Conservation (phyloP, 2,329 filamentous ascomycete species). For the Microdochium trichocladiopsis region DNA sequence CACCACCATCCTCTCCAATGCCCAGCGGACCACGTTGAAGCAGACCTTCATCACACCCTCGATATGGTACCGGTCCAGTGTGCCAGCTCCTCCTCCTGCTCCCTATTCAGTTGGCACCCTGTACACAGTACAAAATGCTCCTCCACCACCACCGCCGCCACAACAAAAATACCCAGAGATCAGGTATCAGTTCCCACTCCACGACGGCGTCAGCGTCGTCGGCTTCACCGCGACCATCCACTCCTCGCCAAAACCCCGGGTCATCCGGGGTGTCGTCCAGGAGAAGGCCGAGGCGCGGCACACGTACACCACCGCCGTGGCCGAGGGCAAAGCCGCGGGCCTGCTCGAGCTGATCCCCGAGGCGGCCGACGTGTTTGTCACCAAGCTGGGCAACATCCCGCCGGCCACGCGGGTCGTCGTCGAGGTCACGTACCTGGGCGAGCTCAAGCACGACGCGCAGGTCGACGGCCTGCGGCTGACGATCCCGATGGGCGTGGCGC, state of each 20-base stretch:
- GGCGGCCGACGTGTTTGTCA: conserved; percentile 60
- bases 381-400: conserved; percentile 61
- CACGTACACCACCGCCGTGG: conserved; percentile 52
- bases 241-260: conserved; percentile 20
- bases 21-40: conserved; percentile 36
- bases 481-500: conserved; percentile 60
- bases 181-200: conserved; percentile 64
- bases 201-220: conserved; percentile 65
- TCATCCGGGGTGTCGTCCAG: conserved; percentile 59
- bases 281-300: conserved; percentile 54
- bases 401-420: conserved; percentile 48
- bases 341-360: conserved; percentile 55
- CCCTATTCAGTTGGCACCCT: background rate
- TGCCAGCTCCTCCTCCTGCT: background rate
- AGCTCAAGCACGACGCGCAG: conserved; percentile 65
- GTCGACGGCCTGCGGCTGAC: conserved; percentile 62
- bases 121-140: background rate
- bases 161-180: conserved; percentile 41
- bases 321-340: conserved; percentile 53
- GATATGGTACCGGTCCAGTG: background rate
- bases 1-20: background rate
- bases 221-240: conserved; percentile 60
- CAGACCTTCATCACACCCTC: conserved; percentile 58
- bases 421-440: conserved; percentile 59
- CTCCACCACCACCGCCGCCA: conserved; percentile 13